These are phyloP conservation scores for Vigna mungo DNA, from an alignment of 306 rosid genomes.

Conservation along the genomic window DNA sequence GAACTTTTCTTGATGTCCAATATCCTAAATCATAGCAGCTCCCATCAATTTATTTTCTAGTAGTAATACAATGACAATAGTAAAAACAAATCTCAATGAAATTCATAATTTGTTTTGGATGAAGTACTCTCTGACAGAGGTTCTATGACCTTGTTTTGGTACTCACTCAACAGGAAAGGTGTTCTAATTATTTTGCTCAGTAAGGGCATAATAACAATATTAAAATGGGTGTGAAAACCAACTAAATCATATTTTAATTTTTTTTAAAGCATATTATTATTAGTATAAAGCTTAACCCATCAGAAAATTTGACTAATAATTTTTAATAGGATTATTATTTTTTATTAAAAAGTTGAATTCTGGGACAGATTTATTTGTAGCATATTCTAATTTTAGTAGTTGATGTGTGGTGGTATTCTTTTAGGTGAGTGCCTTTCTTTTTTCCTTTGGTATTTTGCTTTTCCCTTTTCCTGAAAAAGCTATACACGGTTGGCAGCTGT, in stretches of 20 bases:
- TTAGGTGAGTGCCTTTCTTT: not conserved
- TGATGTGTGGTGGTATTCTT: conserved; percentile 18
- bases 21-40: not conserved
- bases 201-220: not conserved
- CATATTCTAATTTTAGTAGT: conserved; percentile 16
- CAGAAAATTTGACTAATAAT: not conserved
- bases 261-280: no score
- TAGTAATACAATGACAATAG: not conserved
- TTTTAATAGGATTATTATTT: no score
- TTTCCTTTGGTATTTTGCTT: conserved; percentile 18
- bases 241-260: conserved; percentile 6
- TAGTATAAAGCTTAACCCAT: no score
- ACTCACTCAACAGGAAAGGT: conserved; percentile 13
- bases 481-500: conserved; percentile 39
- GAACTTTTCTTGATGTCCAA: not conserved
- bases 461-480: conserved; percentile 24
- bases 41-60: not conserved
- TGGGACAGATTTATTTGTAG: no score
- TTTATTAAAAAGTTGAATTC: no score
- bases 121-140: not conserved
- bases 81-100: not conserved
- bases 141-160: not conserved
- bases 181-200: conserved; percentile 24
- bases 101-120: not conserved
- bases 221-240: conserved; percentile 20